Conservation (phyloP, 306 rosid species). For the Malus sieversii region DNA sequence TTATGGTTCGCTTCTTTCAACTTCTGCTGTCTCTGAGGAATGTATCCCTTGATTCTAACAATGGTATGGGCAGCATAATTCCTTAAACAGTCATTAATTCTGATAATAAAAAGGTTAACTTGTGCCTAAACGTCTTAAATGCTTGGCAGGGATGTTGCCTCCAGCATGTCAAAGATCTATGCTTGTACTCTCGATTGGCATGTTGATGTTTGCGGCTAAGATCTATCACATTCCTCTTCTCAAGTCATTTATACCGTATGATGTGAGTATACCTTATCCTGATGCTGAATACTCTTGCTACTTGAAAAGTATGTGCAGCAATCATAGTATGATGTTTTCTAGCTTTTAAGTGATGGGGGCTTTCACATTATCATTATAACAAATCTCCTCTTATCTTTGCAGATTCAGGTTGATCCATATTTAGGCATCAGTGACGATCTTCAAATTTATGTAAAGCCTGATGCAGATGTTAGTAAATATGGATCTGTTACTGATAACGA, state of each 20-base stretch:
- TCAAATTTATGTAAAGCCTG: slow-evolving; percentile 63
- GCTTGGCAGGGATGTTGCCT: slow-evolving; percentile 50
- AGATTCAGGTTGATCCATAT: slow-evolving; percentile 72
- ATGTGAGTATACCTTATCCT: slow-evolving; percentile 49
- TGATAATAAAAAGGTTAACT: neutral
- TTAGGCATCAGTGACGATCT: slow-evolving; percentile 65
- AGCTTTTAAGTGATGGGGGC: neutral
- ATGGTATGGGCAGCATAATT: slow-evolving; percentile 40
- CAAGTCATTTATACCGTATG: slow-evolving; percentile 42
- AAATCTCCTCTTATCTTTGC: neutral
- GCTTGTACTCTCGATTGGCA: slow-evolving; percentile 59
- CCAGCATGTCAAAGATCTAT: slow-evolving; percentile 68
- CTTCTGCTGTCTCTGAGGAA: slow-evolving; percentile 80
- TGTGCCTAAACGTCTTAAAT: neutral
- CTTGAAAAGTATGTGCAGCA: neutral
- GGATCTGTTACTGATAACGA: slow-evolving; percentile 66
- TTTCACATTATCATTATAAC: neutral
- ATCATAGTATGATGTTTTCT: neutral
- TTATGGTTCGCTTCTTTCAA: slow-evolving; percentile 67
- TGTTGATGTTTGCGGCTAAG: slow-evolving; percentile 76
- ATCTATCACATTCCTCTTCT: slow-evolving; percentile 69
- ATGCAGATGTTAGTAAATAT: slow-evolving; percentile 49
- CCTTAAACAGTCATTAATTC: neutral
- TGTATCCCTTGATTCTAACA: slow-evolving; percentile 47
- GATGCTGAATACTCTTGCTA: neutral